These are phyloP conservation scores for Tolypocladium ophioglossoides DNA, from an alignment of 2,329 filamentous ascomycete species.

Conservation along the genomic window DNA sequence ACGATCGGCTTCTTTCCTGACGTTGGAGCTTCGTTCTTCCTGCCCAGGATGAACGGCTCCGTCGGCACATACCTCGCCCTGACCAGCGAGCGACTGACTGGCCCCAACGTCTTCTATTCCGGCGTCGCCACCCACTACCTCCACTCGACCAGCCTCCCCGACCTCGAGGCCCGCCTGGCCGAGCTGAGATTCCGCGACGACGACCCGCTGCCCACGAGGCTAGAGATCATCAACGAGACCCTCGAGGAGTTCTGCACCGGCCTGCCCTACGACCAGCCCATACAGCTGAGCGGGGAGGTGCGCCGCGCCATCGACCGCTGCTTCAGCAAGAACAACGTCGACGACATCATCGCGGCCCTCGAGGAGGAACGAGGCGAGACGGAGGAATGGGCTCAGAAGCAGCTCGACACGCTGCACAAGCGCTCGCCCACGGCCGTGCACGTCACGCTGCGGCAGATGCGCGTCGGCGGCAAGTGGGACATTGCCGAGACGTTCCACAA, in stretches of 20 bases:
- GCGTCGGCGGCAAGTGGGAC: conserved; percentile 61
- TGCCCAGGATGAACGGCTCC: conserved; percentile 77
- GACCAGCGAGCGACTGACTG: conserved; percentile 74
- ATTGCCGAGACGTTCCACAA: conserved; percentile 77
- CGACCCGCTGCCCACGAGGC: conserved; percentile 49
- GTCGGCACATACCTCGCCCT: conserved; percentile 88
- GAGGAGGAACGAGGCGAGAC: conserved; percentile 40
- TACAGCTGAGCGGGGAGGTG: conserved; percentile 56
- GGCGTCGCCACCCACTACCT: conserved; percentile 94
- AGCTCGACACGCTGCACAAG: conserved; percentile 60
- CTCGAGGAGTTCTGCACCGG: conserved; percentile 88
- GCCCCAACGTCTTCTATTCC: conserved; percentile 79
- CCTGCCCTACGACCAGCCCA: conserved; percentile 63
- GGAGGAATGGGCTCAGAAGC: conserved; percentile 67
- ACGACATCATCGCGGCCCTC: conserved; percentile 61
- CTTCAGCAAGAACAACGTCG: conserved; percentile 57
- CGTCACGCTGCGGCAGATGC: conserved; percentile 77
- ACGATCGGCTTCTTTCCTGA: conserved; percentile 98
- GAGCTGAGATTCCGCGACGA: conserved; percentile 84
- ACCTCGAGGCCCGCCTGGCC: conserved; percentile 73
- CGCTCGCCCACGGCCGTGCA: conserved; percentile 81
- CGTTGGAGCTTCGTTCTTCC: conserved; percentile 91
- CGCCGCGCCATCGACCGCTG: conserved; percentile 78
- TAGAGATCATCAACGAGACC: conserved; percentile 69
- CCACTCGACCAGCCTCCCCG: conserved; percentile 75